Evolutionary conservation across 768 basidiomycete genomes (phyloP), one percentile per base, ranked within the genome.

Genomic region (Leucocoprinus sp.): DNA sequence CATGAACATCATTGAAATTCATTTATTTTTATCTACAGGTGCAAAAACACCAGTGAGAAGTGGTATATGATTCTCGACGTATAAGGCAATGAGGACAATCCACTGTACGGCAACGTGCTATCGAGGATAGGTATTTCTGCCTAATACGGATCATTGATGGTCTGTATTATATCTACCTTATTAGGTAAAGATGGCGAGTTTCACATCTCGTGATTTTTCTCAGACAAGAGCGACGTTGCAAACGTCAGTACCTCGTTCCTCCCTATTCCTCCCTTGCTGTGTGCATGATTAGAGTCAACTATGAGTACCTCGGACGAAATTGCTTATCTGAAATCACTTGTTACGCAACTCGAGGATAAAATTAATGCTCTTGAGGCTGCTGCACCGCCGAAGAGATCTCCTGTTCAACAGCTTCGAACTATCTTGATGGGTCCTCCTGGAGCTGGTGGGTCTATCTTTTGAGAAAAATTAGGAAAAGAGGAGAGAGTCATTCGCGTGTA

Each of bases 351-450:
- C 48, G 86, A 89, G 56, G 81, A 82, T 45, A 98, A 98, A 74
- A 97, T 99, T 59, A 56, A 69, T 45, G 58, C 71, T 28, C 74
- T 97, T 50, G 95, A 98, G 73, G 62, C 75, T 40, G 85, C 83
- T 63, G 58, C 61, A 14, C 50, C 56, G 23, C 46, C 7, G 60
- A 69, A n/a, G 68, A 71, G 60, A 75, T n/a, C 82, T 22, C 86
- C 88, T 42, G 80, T 78, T 18, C 74, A 78, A 57, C 87, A 90
- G 69, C 80, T 89, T 50, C 76, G 95, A 38, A 83, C 95, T 54
- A 91, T 99, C 56, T 75, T 99, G 55, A 71, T 99, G 54, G 96
- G 96, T 44, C 96, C 96, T 50, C 96, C 96, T 35, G 96, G 96
- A 56, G 90, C 96, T 59, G 95, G 95, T 95, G 55, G 53, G 83